Percentiles rank a stretch among this genome's conserved stretches.
Conservation (phyloP, 108 stramenopile genomes). For the Discostella pseudostelligera region DNA sequence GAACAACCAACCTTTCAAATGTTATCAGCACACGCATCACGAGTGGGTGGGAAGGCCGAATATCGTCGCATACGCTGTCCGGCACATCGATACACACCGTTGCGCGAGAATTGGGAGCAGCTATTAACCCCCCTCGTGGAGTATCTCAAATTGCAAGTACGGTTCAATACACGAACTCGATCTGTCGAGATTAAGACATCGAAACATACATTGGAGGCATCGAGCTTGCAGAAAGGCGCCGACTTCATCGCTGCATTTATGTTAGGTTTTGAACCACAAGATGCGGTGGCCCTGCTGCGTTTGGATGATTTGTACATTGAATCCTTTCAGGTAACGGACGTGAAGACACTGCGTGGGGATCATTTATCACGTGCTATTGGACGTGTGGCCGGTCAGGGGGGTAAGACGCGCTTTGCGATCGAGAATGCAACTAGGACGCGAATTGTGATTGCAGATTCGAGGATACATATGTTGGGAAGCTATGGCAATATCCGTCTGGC, state of each 20-base stretch:
- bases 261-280: constrained; percentile 98
- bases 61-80: constrained; percentile 95
- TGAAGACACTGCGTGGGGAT: constrained; percentile 94
- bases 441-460: constrained; percentile 96
- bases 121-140: constrained; percentile 93
- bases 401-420: constrained; percentile 98
- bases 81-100: constrained; percentile 92
- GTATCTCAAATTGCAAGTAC: constrained; percentile 94
- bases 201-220: constrained; percentile 83
- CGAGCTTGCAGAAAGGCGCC: constrained; percentile 93
- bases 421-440: constrained; percentile 99
- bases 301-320: constrained; percentile 98
- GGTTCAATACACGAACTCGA: constrained; percentile 97
- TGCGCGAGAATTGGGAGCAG: constrained; percentile 89
- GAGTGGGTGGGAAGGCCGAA: constrained; percentile 67
- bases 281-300: constrained; percentile 96
- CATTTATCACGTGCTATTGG: constrained; percentile 97
- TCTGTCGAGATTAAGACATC: constrained; percentile 97
- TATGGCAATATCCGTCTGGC: constrained; percentile 97
- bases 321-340: constrained; percentile 96
- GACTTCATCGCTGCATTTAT: constrained; percentile 98
- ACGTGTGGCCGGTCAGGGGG: constrained; percentile 97
- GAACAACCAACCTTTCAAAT: constrained; percentile 82
- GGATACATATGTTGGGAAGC: constrained; percentile 94
- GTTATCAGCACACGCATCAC: constrained; percentile 68